Evolutionary conservation across 441 rosid species (phyloP).

Genomic region (Adansonia rubrostipa): DNA sequence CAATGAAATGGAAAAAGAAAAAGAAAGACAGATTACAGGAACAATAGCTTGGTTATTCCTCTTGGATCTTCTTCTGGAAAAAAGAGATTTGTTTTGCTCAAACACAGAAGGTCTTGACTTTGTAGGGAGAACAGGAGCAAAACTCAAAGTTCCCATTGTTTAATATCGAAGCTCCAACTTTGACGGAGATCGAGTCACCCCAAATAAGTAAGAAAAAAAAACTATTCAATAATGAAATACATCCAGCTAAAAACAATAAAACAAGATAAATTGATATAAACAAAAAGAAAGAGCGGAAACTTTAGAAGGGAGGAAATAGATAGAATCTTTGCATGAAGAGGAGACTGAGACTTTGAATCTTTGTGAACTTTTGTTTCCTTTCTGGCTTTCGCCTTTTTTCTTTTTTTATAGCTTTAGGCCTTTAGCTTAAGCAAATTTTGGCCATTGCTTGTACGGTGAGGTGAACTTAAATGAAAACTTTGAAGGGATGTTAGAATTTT

Average conservation of each 20-base stretch:
- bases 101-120: constrained; percentile 49
- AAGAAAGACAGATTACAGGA: constrained; percentile 53
- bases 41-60: constrained; percentile 47
- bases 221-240: not conserved
- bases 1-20: not conserved
- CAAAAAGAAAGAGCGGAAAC: not conserved
- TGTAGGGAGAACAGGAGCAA: constrained; percentile 47
- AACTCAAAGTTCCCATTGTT: constrained; percentile 54
- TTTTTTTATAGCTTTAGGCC: not conserved
- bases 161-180: constrained; percentile 20
- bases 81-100: constrained; percentile 51
- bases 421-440: not conserved
- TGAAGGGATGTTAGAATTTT: too few species aligned
- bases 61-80: constrained; percentile 47
- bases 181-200: constrained; percentile 9
- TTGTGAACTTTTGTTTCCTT: not conserved
- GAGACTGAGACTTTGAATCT: constrained; percentile 19
- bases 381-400: too few species aligned
- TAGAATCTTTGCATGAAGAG: not conserved
- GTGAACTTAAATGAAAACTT: too few species aligned
- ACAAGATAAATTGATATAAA: not conserved
- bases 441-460: constrained; percentile 5
- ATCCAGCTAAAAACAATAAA: not conserved
- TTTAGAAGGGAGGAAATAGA: not conserved
- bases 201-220: not conserved